These are phyloP conservation scores for Colletotrichum tropicicola DNA, from an alignment of 2,329 filamentous ascomycete species.

Conservation along the genomic window DNA sequence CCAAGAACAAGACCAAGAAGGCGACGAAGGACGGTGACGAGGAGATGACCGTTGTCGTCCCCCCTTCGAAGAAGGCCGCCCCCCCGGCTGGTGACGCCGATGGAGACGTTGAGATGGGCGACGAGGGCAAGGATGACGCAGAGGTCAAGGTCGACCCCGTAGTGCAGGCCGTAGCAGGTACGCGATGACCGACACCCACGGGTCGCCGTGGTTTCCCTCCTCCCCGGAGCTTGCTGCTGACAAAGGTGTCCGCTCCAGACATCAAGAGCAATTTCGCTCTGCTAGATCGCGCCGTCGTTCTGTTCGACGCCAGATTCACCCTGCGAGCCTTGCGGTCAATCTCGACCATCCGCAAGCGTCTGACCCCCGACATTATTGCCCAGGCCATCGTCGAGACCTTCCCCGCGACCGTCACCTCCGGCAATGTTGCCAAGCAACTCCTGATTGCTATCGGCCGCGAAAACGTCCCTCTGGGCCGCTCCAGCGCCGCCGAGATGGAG, in stretches of 20 bases:
- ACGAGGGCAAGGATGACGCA: constrained; percentile 58
- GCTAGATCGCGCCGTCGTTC: constrained; percentile 87
- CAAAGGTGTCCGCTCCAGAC: constrained; percentile 63
- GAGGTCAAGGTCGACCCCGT: constrained; percentile 69
- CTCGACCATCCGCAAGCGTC: constrained; percentile 91
- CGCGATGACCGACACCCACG: constrained; percentile 32
- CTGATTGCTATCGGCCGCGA: constrained; percentile 75
- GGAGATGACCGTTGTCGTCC: constrained; percentile 85
- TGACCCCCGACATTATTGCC: constrained; percentile 82
- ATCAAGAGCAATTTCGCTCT: constrained; percentile 95
- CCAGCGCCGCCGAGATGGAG: constrained; percentile 74
- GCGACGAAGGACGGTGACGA: constrained; percentile 73
- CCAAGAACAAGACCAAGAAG: constrained; percentile 75
- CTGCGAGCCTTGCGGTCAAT: constrained; percentile 94
- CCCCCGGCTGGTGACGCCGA: constrained; percentile 68
- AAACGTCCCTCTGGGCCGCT: constrained; percentile 68
- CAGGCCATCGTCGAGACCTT: constrained; percentile 86
- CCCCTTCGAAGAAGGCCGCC: constrained; percentile 73
- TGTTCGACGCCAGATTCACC: constrained; percentile 95
- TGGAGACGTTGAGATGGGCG: constrained; percentile 77
- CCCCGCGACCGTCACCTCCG: constrained; percentile 67
- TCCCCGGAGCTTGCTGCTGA: constrained; percentile 31
- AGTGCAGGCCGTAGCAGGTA: constrained; percentile 69
- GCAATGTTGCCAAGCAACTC: constrained; percentile 73
- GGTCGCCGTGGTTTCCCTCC: neutral